These are phyloP conservation scores for Ogataea trehaloabstinens DNA, from an alignment of 805 yeast genomes.

Conservation along the genomic window DNA sequence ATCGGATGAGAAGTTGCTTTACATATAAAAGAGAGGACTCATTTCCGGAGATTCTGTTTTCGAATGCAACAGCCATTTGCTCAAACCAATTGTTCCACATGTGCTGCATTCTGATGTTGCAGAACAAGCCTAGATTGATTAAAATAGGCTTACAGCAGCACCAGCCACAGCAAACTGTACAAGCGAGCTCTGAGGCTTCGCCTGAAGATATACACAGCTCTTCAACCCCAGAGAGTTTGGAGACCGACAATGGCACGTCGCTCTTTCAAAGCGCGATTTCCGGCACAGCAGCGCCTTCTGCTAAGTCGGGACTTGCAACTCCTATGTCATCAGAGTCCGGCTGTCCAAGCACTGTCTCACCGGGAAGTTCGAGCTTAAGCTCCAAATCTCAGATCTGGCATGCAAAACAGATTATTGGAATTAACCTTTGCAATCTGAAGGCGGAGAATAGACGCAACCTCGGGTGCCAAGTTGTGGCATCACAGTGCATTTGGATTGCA, in stretches of 20 bases:
- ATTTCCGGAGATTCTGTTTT: conserved; percentile 38
- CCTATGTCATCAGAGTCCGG: conserved; percentile 1
- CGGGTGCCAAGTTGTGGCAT: conserved; percentile 19
- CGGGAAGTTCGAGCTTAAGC: conserved; percentile 10
- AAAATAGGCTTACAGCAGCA: conserved; percentile 19
- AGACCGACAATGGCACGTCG: neutral
- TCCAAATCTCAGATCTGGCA: conserved; percentile 36
- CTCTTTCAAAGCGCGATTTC: conserved; percentile 19
- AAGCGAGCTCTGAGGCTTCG: neutral
- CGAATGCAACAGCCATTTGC: conserved; percentile 40
- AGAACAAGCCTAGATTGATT: conserved; percentile 38
- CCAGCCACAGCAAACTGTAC: neutral
- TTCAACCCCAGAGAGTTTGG: too few relatives aligned
- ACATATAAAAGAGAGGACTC: conserved; percentile 28
- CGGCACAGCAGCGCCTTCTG: conserved; percentile 3
- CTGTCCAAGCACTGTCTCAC: conserved; percentile 6
- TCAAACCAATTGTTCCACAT: conserved; percentile 41
- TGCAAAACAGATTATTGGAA: conserved; percentile 39
- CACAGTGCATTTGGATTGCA: conserved; percentile 27
- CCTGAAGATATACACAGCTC: neutral
- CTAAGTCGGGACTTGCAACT: conserved; percentile 3
- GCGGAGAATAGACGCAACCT: conserved; percentile 13
- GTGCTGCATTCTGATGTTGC: conserved; percentile 39
- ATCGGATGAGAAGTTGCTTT: conserved; percentile 34
- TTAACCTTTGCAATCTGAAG: conserved; percentile 22